These are phyloP conservation scores for Lolium multiflorum DNA, from an alignment of 176 grass and related monocot species.

Conservation along the genomic window DNA sequence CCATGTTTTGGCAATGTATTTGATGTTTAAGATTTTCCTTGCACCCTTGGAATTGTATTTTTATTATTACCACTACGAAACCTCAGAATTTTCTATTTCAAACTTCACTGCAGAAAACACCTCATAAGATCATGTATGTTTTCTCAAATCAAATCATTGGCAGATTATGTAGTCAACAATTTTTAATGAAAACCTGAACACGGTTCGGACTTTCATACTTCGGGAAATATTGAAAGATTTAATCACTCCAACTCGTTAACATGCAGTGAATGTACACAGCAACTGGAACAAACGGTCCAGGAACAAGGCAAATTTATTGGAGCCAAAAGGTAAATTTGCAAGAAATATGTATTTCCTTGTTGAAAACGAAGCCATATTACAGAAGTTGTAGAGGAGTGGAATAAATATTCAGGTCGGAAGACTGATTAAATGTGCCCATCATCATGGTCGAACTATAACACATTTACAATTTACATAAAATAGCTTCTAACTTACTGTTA, in stretches of 20 bases:
- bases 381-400: neutral
- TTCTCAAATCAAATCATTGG: neutral
- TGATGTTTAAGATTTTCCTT: constrained; percentile 13
- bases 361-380: neutral
- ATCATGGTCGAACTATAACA: neutral
- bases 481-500: constrained; percentile 10
- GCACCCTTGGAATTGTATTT: neutral
- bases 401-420: neutral
- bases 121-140: neutral
- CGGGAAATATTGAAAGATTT: neutral
- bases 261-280: neutral
- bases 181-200: neutral
- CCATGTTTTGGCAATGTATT: neutral
- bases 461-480: neutral
- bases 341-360: neutral
- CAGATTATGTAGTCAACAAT: neutral
- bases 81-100: neutral
- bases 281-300: neutral
- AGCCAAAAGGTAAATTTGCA: neutral
- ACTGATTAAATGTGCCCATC: neutral
- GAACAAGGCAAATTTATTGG: neutral
- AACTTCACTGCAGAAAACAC: neutral
- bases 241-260: neutral
- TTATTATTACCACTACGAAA: neutral
- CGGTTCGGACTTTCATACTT: no score